Conservation (phyloP, 345 rosid genomes). For the Sapria himalayana region DNA sequence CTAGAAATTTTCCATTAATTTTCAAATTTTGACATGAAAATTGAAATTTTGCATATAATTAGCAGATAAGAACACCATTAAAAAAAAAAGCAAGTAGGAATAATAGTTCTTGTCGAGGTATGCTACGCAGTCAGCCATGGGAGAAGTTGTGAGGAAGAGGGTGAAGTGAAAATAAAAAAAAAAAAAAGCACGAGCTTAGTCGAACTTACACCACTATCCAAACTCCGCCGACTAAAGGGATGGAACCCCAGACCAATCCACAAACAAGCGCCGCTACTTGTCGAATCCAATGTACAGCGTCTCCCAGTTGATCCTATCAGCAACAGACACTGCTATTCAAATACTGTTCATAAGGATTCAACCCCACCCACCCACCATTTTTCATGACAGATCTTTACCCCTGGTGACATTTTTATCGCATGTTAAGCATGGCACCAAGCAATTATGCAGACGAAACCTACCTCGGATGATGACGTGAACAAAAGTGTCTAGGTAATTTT, state of each 20-base stretch:
- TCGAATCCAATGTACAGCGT: conserved; percentile 90
- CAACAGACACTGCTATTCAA: not conserved
- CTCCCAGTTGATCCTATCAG: conserved; percentile 87
- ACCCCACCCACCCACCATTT: not conserved
- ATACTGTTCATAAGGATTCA: not conserved
- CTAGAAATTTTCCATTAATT: too few species aligned
- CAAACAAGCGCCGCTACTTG: conserved; percentile 58
- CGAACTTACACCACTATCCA: conserved; percentile 77
- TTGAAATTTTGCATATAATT: too few species aligned
- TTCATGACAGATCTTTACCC: not conserved
- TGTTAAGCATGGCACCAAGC: not conserved
- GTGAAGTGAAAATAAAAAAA: too few species aligned
- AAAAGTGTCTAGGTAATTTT: not conserved
- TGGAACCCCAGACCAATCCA: conserved; percentile 73
- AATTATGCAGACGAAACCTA: not conserved
- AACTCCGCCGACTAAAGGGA: conserved; percentile 78
- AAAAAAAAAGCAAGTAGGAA: too few species aligned
- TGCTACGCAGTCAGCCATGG: too few species aligned
- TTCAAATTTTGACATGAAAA: too few species aligned
- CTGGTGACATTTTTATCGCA: not conserved
- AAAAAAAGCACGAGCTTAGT: too few species aligned
- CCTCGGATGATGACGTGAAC: not conserved
- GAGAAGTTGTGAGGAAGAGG: too few species aligned
- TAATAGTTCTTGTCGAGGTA: too few species aligned
- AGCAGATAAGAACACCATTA: too few species aligned